Evolutionary conservation across 306 rosid genomes (phyloP), one percentile per base, ranked within the genome.

Genomic region (Dryas alaskensis): DNA sequence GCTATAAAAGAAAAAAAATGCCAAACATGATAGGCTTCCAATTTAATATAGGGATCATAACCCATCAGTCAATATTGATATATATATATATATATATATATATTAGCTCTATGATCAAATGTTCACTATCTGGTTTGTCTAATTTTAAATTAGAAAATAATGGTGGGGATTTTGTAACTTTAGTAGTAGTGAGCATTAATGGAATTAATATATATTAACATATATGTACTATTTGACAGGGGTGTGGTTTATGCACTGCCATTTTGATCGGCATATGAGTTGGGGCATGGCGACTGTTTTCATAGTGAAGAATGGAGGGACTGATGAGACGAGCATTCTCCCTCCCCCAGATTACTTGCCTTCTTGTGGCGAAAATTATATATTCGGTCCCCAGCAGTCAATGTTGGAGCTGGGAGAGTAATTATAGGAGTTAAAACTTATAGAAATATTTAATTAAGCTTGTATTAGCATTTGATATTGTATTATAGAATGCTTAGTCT

Each of bases 241-340:
- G 5, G 78, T 74, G 6, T 82, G 86, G 83, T 82, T 58, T 40
- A 75, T 83, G 83, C 86, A 83, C 60, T 83, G 86, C 53, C 86
- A 83, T 73, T 69, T 69, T 3, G 87, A 83, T 2, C 71, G 79
- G 13, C 87, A 83, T 19, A 58, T 78, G 22, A 76, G 73, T 13
- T 83, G 84, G 84, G 87, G 87, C 10, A 80, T 83, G 87, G 80
- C 65, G 4, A 73, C 80, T 0, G 84, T 65, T 45, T 44, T 83
- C 60, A 77, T 80, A 27, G 87, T 80, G 46, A 74, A 73, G 78
- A 69, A 80, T 60, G 84, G 87, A 45, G 58, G 67, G 3, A 77
- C 78, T 1, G 10, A 4, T 0, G 75, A 73, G 14, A 80, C 79
- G 0, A 83, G 87, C 14, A 59, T 80, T 2, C 61, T 22, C 14